Evolutionary conservation across 2,329 filamentous ascomycete species (phyloP), one percentile per base, ranked within the genome.

Genomic region (Xylariaceae sp.): DNA sequence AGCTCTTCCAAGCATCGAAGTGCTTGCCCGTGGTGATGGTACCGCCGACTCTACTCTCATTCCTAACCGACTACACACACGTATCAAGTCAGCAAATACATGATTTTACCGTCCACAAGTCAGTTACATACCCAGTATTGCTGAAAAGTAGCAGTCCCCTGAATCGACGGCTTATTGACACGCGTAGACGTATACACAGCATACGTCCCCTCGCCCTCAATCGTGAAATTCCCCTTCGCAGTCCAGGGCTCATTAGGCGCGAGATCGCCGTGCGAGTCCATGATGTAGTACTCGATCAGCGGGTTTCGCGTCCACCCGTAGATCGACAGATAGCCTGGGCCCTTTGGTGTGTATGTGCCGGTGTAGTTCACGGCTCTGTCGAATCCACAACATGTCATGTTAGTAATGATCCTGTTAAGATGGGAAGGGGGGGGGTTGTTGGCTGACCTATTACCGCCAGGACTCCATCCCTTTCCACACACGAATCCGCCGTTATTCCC

Each of bases 391-490:
- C 40, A 15, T 15, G n/a, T n/a, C 10, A n/a, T 14, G 42, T 53
- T 39, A 57, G 43, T 27, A 40, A 36, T 12, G 1, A n/a, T n/a
- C n/a, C n/a, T n/a, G n/a, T n/a, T n/a, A n/a, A n/a, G n/a, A n/a
- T n/a, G n/a, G n/a, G n/a, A n/a, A n/a, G n/a, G n/a, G n/a, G n/a
- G n/a, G n/a, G n/a, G n/a, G 14, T 27, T 14, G 5, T 32, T 22
- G 19, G n/a, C 48, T 38, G 39, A 81, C 77, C 75, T 69, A 11
- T 68, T 67, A 45, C 68, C 71, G 41, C 78, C 79, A 12, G 76
- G 71, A 49, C 70, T 73, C 80, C 80, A 83, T 17, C 80, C 80
- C 60, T 82, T 82, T 30, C 80, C 80, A 53, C 71, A 77, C 15
- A 81, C 78, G 42, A 81, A 79, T 59, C 80, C 77, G 35, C 76